Percentiles rank a stretch among this genome's conserved stretches.
phyloP scores from a whole-genome alignment of 2,329 filamentous ascomycete genomes.

The Chaetomium strumarium region DNA sequence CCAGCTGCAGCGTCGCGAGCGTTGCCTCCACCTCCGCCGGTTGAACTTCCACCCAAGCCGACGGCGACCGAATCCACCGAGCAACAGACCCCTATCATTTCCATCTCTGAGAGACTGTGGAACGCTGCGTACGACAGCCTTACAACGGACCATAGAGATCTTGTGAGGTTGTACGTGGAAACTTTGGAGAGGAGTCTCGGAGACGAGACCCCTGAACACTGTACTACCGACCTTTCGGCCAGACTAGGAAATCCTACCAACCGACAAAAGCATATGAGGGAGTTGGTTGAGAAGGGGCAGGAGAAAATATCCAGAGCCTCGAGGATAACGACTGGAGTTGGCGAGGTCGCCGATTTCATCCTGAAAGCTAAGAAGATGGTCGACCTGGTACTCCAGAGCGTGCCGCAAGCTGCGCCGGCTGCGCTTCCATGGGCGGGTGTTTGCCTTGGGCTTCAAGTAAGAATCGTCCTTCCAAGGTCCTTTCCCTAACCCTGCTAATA shows the following conservation, averaged over 20 bases:
- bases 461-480: slow-evolving; percentile 1
- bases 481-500: slow-evolving; percentile 5
- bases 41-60: not conserved
- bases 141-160: slow-evolving; percentile 20
- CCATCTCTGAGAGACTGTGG: slow-evolving; percentile 19
- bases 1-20: not conserved
- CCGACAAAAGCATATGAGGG: slow-evolving; percentile 26
- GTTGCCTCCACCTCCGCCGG: not conserved
- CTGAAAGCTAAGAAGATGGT: slow-evolving; percentile 26
- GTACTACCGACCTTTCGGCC: slow-evolving; percentile 3
- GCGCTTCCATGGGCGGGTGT: slow-evolving; percentile 20
- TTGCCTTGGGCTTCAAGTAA: slow-evolving; percentile 17
- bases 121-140: slow-evolving; percentile 28
- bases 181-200: slow-evolving; percentile 15
- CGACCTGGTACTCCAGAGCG: slow-evolving; percentile 24
- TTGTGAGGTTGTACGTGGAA: slow-evolving; percentile 25
- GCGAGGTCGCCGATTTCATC: slow-evolving; percentile 23
- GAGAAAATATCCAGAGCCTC: slow-evolving; percentile 25
- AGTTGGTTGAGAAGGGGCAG: slow-evolving; percentile 27
- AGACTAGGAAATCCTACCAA: slow-evolving; percentile 6
- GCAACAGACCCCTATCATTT: not conserved
- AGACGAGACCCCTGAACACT: not conserved
- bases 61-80: slow-evolving; percentile 1
- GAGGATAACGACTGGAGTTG: slow-evolving; percentile 24
- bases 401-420: slow-evolving; percentile 26